Evolutionary conservation across 192 early-diverging fungal genomes (phyloP), one percentile per base, ranked within the genome.

Genomic region (Coemansia sp.): DNA sequence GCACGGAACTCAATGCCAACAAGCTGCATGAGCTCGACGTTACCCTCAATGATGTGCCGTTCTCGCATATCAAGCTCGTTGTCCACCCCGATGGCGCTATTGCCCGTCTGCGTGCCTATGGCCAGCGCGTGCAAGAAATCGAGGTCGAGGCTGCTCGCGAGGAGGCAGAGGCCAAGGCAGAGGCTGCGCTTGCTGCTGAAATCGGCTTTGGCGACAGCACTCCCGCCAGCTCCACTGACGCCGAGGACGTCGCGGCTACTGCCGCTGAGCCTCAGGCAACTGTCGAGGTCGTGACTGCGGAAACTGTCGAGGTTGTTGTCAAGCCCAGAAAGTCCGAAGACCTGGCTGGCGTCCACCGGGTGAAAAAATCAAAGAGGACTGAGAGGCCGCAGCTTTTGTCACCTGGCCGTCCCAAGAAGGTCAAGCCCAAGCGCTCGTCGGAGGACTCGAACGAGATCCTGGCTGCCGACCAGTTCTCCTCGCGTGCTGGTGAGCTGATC

Each of bases 31-130:
- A 77, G 53, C 90, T 95, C 68, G 80, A 88, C 15, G 73, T 90
- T 19, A 65, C 79, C 6, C 76, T 85, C 29, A 78, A 79, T 21
- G 80, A 90, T 64, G 87, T 86, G 37, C 84, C 87, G n/a, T 89
- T 87, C 57, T 87, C 82, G 25, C 85, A 87, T 69, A 85, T 87
- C 71, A 86, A 85, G 53, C 74, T 97, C n/a, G 87, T 85, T 53
- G 86, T 91, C 69, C 88, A 85, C 66, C 87, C 90, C 38, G 95
- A 98, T 74, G 94, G 95, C 31, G 94, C 93, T 32, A 74, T 98
- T 34, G 88, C 90, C 72, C 82, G 95, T 41, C 77, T 98, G 37
- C 86, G 94, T 41, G 86, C 93, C 55, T 91, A 80, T 75, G 95
- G 95, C 53, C 85, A 82, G 66, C 87, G 86, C 59, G 76, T 78